Conservation (phyloP, 75 land plant genomes). For the Sequoiadendron giganteum region DNA sequence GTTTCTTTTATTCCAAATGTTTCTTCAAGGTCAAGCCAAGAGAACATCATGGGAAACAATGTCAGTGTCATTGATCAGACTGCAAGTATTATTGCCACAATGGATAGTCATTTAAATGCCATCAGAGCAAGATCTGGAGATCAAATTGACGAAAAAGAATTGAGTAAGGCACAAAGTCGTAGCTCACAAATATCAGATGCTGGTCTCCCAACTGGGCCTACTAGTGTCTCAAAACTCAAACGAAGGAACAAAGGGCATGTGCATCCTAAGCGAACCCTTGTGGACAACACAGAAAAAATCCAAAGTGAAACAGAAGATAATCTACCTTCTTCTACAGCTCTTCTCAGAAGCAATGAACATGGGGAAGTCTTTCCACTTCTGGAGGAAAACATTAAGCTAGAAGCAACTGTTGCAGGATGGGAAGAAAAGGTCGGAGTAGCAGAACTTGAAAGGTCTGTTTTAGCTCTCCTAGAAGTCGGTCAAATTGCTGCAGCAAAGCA, state of each 20-base stretch:
- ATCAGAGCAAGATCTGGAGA: constrained; percentile 33
- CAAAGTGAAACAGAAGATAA: constrained; percentile 42
- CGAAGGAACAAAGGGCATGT: constrained; percentile 53
- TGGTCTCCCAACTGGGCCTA: constrained; percentile 12
- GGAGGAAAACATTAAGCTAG: constrained; percentile 53
- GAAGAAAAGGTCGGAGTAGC: constrained; percentile 86
- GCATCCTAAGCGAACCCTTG: constrained; percentile 28
- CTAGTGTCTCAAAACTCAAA: constrained; percentile 48
- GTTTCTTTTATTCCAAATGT: constrained; percentile 6
- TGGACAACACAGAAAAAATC: constrained; percentile 43
- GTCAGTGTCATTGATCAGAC: constrained; percentile 74
- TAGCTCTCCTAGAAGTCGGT: constrained; percentile 94
- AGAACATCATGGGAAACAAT: constrained; percentile 23
- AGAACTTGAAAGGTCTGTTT: constrained; percentile 90
- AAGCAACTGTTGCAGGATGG: constrained; percentile 68
- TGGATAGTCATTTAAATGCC: constrained; percentile 84
- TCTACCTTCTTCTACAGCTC: constrained; percentile 7
- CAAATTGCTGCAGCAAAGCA: constrained; percentile 93
- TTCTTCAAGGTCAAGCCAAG: constrained; percentile 19
- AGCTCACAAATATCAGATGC: constrained; percentile 22
- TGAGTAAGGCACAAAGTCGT: constrained; percentile 19
- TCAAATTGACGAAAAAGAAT: constrained; percentile 40
- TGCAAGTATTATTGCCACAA: constrained; percentile 67
- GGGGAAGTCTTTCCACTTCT: constrained; percentile 21
- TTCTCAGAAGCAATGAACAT: constrained; percentile 16